A percentile compares a stretch with the other conserved stretches of the same genome.
phyloP scores from a whole-genome alignment of 345 rosid species.

The Camelina sativa region DNA sequence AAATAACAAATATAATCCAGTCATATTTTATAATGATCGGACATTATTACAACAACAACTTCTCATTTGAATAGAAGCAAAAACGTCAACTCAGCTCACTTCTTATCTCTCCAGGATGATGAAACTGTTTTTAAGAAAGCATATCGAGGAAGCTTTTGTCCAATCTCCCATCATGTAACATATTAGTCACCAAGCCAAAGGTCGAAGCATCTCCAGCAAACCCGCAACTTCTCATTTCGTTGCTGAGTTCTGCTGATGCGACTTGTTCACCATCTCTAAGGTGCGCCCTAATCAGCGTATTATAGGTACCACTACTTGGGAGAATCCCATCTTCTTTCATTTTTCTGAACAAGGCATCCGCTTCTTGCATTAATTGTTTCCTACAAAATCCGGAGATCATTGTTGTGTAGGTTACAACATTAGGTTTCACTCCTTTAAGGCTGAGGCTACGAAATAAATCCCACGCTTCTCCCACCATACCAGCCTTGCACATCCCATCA shows the following conservation, averaged over 20 bases:
- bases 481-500: conserved; percentile 20
- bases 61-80: no score
- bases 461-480: background rate
- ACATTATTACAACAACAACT: no score
- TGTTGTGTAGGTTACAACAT: conserved; percentile 15
- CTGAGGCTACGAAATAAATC: conserved; percentile 1
- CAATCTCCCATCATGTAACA: background rate
- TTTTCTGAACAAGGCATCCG: conserved; percentile 17
- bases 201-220: conserved; percentile 1
- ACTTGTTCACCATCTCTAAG: conserved; percentile 5
- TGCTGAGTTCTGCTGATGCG: background rate
- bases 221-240: conserved; percentile 1
- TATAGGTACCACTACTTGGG: background rate
- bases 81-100: no score
- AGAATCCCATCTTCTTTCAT: conserved; percentile 32
- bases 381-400: conserved; percentile 40
- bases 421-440: conserved; percentile 21
- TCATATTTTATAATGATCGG: no score
- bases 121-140: conserved; percentile 6
- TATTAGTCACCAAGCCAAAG: background rate
- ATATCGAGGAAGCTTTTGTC: background rate
- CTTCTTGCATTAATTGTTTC: background rate
- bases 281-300: background rate
- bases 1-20: no score
- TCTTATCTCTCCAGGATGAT: no score